Percentiles rank a stretch among this genome's conserved stretches.
Conservation (phyloP, 768 basidiomycete genomes). For the Boletus huronensis region DNA sequence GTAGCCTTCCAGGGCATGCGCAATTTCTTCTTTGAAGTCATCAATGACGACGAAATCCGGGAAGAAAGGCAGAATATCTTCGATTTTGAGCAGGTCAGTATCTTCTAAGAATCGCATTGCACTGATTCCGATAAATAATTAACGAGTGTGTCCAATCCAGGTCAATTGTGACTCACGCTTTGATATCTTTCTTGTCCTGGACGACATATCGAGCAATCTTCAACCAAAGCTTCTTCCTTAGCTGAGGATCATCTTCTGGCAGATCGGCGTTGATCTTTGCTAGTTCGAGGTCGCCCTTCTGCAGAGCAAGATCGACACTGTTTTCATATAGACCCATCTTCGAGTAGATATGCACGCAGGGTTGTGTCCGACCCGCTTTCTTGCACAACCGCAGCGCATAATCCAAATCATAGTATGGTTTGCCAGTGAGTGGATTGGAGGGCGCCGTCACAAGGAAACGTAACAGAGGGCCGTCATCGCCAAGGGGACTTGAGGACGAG, state of each 20-base stretch:
- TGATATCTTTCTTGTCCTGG: slow-evolving; percentile 96
- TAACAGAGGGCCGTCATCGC: slow-evolving; percentile 75
- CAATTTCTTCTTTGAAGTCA: slow-evolving; percentile 99
- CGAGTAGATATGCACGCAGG: slow-evolving; percentile 95
- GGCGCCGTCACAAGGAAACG: slow-evolving; percentile 84
- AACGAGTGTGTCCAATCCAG: neutral
- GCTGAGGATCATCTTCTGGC: slow-evolving; percentile 82
- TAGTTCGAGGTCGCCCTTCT: slow-evolving; percentile 91
- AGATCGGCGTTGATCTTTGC: slow-evolving; percentile 95
- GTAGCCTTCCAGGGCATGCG: slow-evolving; percentile 91
- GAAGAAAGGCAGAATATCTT: slow-evolving; percentile 99
- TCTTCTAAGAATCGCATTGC: slow-evolving; percentile 97
- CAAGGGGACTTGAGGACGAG: slow-evolving; percentile 40
- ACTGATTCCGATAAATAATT: slow-evolving; percentile 39
- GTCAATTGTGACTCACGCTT: slow-evolving; percentile 63
- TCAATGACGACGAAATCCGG: slow-evolving; percentile 99
- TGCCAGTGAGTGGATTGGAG: slow-evolving; percentile 73
- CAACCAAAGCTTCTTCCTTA: slow-evolving; percentile 94
- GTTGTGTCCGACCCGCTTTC: slow-evolving; percentile 70
- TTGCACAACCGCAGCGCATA: slow-evolving; percentile 94
- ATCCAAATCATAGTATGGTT: slow-evolving; percentile 95
- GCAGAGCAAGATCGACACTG: slow-evolving; percentile 90
- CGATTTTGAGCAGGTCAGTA: slow-evolving; percentile 93
- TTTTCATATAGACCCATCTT: slow-evolving; percentile 98
- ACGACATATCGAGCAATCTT: slow-evolving; percentile 99